Evolutionary conservation across 192 early-diverging fungal genomes (phyloP).

Genomic region (Entomortierella lignicola): DNA sequence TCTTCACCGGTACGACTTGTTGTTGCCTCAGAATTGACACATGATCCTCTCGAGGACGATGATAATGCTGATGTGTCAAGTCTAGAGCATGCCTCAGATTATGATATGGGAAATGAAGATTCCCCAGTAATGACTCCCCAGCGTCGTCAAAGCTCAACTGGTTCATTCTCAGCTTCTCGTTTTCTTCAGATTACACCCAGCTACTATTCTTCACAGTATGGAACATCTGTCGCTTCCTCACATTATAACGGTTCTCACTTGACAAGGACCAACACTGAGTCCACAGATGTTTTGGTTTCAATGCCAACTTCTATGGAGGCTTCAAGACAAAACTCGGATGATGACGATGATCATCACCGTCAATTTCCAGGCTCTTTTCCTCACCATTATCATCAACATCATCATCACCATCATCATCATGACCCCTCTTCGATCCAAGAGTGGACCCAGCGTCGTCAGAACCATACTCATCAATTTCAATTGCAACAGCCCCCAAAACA

Average conservation of each 20-base stretch:
- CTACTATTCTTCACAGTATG: background rate
- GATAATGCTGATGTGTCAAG: constrained; percentile 22
- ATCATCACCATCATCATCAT: constrained; percentile 9
- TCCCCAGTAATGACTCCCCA: background rate
- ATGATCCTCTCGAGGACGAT: constrained; percentile 15
- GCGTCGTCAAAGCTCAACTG: background rate
- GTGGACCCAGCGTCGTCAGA: constrained; percentile 23
- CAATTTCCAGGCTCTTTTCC: too few relatives aligned
- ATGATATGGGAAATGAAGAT: background rate
- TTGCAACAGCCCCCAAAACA: constrained; percentile 1
- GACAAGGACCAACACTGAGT: constrained; percentile 21
- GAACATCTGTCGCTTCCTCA: background rate
- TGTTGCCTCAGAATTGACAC: constrained; percentile 7
- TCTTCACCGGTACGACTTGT: too few relatives aligned
- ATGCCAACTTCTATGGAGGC: constrained; percentile 19
- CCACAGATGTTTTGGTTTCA: constrained; percentile 29
- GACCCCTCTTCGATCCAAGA: constrained; percentile 22
- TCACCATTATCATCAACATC: constrained; percentile 5
- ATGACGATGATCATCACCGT: constrained; percentile 15
- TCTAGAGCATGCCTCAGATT: constrained; percentile 14
- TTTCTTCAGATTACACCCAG: too few relatives aligned
- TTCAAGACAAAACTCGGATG: constrained; percentile 24
- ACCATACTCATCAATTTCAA: background rate
- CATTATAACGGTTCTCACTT: background rate
- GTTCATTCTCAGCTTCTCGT: background rate